Conservation (phyloP, 2,329 filamentous ascomycete species). For the Colletotrichum tropicale region DNA sequence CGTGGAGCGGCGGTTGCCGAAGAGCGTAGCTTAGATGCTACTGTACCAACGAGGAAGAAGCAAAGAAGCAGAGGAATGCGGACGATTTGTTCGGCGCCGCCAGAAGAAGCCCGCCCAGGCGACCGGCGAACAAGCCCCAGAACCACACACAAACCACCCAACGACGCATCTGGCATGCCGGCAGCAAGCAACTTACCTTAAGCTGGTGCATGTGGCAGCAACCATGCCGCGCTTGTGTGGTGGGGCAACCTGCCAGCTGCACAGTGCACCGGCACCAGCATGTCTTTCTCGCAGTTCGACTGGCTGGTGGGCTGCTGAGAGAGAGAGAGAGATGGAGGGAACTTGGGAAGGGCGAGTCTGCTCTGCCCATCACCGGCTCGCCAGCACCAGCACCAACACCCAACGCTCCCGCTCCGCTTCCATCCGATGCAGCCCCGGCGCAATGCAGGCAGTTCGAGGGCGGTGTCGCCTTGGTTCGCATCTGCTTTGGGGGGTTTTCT, state of each 20-base stretch:
- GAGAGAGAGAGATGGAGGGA: background rate
- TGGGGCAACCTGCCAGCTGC: constrained; percentile 4
- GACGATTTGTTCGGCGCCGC: background rate
- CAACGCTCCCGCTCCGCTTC: background rate
- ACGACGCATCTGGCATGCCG: constrained; percentile 9
- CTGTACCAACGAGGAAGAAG: background rate
- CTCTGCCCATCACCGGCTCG: background rate
- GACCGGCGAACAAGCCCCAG: background rate
- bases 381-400: background rate
- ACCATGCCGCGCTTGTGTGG: constrained; percentile 3
- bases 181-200: background rate
- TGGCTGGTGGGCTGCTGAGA: background rate
- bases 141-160: background rate
- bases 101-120: background rate
- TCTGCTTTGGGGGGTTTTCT: background rate
- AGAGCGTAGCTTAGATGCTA: background rate
- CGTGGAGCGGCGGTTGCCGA: background rate
- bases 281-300: background rate
- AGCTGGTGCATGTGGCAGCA: constrained; percentile 8
- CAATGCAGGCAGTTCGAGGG: background rate
- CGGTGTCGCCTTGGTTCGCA: background rate
- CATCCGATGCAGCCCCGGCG: background rate
- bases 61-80: background rate
- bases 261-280: background rate
- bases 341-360: background rate